Conservation (phyloP, 2,329 filamentous ascomycete genomes). For the Penicillium sp. region DNA sequence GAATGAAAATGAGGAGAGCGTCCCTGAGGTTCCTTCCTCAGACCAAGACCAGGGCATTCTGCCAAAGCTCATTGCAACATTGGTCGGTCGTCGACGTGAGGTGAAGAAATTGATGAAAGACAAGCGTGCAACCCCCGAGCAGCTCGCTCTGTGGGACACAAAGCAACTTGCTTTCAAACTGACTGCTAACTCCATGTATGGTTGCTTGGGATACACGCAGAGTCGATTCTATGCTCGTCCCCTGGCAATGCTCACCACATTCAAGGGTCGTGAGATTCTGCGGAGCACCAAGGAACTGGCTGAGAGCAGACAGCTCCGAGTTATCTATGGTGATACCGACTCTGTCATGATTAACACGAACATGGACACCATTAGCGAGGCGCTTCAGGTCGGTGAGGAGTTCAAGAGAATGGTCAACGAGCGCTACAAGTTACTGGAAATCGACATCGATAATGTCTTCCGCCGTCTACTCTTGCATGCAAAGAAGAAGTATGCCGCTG, state of each 20-base stretch:
- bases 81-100: slow-evolving; percentile 83
- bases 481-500: slow-evolving; percentile 98
- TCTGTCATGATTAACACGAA: slow-evolving; percentile 99
- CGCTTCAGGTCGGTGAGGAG: slow-evolving; percentile 85
- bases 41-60: slow-evolving; percentile 81
- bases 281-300: slow-evolving; percentile 94
- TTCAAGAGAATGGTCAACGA: slow-evolving; percentile 97
- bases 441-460: slow-evolving; percentile 98
- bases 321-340: slow-evolving; percentile 98
- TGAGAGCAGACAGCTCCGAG: slow-evolving; percentile 84
- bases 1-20: slow-evolving; percentile 78
- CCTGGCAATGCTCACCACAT: slow-evolving; percentile 91
- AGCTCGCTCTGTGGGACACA: slow-evolving; percentile 95
- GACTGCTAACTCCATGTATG: slow-evolving; percentile 99
- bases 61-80: slow-evolving; percentile 84
- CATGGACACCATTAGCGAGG: slow-evolving; percentile 87
- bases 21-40: slow-evolving; percentile 76
- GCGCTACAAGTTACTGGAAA: slow-evolving; percentile 86
- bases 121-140: slow-evolving; percentile 78
- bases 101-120: slow-evolving; percentile 98
- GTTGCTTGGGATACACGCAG: slow-evolving; percentile 93
- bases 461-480: slow-evolving; percentile 88
- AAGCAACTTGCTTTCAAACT: slow-evolving; percentile 96
- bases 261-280: slow-evolving; percentile 96
- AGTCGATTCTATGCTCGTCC: slow-evolving; percentile 97